Evolutionary conservation across 371 early-diverging fungal species (phyloP).

Genomic region (Ordospora colligata): DNA sequence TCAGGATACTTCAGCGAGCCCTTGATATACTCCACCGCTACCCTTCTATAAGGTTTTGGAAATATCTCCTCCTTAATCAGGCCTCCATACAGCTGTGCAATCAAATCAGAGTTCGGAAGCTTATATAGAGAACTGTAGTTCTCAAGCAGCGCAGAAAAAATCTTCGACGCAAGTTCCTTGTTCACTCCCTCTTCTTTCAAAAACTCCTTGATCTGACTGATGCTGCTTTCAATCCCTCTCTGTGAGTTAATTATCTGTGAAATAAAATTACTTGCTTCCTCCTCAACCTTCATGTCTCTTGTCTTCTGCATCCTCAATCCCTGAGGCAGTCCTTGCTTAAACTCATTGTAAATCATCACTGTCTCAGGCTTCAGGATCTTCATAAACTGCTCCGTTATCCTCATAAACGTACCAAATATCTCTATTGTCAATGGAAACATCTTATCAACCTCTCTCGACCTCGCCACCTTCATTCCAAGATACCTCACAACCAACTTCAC

Average conservation of each 20-base stretch:
- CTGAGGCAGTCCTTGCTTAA: conserved; percentile 22
- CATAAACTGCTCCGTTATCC: conserved; percentile 4
- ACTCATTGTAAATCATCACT: background rate
- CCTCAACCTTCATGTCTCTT: conserved; percentile 17
- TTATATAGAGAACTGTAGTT: conserved; percentile 40
- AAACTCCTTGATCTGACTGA: conserved; percentile 22
- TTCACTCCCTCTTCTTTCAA: conserved; percentile 12
- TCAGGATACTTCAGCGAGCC: conserved; percentile 35
- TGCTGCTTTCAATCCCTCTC: conserved; percentile 7
- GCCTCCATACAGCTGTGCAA: conserved; percentile 48
- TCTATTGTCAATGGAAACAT: conserved; percentile 45
- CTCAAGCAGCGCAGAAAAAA: conserved; percentile 45
- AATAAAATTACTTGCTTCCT: conserved; percentile 46
- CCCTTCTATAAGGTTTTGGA: conserved; percentile 32
- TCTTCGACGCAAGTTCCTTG: conserved; percentile 34
- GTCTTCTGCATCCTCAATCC: conserved; percentile 6
- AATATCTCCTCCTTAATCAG: conserved; percentile 47
- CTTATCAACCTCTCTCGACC: background rate
- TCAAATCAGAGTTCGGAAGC: conserved; percentile 33
- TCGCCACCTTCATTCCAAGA: conserved; percentile 11
- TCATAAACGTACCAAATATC: conserved; percentile 18
- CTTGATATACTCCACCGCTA: conserved; percentile 32
- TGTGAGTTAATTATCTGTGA: conserved; percentile 44
- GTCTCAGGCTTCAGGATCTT: conserved; percentile 18
- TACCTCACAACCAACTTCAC: conserved; percentile 28